A percentile compares a stretch with the other conserved stretches of the same genome.
Conservation (phyloP, 1,284 basidiomycete species). For the Trichosporon sp. region DNA sequence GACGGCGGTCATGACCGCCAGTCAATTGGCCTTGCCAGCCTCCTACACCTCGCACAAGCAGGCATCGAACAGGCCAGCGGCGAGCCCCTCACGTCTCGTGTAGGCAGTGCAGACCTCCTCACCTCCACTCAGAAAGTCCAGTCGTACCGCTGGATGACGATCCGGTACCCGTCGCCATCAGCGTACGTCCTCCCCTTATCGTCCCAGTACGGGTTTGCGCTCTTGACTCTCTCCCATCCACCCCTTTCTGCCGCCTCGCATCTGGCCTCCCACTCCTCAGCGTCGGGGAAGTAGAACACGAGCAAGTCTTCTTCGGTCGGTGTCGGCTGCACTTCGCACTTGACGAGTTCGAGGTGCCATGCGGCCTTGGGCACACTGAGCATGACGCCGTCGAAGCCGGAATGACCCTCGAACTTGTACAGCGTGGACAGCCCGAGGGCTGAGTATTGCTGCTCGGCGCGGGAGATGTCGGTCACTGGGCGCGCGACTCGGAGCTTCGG, state of each 20-base stretch:
- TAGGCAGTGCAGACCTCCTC: neutral
- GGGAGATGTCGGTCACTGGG: constrained; percentile 21
- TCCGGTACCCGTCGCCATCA: constrained; percentile 28
- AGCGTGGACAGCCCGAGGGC: constrained; percentile 21
- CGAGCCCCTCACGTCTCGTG: neutral
- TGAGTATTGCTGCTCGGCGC: constrained; percentile 8
- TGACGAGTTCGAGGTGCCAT: constrained; percentile 28
- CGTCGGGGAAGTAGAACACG: constrained; percentile 27
- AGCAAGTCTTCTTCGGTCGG: constrained; percentile 26
- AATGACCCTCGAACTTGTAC: constrained; percentile 16
- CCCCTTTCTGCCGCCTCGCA: neutral
- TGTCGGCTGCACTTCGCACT: neutral
- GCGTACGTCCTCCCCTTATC: constrained; percentile 19
- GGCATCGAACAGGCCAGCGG: neutral
- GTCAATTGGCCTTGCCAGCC: too few species aligned
- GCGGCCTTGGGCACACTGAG: constrained; percentile 19
- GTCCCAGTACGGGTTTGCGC: constrained; percentile 29
- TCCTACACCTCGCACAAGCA: too few species aligned
- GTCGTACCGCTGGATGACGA: constrained; percentile 20
- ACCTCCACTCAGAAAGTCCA: constrained; percentile 11
- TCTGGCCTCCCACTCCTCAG: constrained; percentile 15
- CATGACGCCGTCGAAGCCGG: constrained; percentile 26
- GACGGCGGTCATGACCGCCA: too few species aligned
- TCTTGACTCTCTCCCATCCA: constrained; percentile 17
- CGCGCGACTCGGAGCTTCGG: constrained; percentile 27